phyloP scores from a whole-genome alignment of 83 land plant genomes.

The Thuja plicata region DNA sequence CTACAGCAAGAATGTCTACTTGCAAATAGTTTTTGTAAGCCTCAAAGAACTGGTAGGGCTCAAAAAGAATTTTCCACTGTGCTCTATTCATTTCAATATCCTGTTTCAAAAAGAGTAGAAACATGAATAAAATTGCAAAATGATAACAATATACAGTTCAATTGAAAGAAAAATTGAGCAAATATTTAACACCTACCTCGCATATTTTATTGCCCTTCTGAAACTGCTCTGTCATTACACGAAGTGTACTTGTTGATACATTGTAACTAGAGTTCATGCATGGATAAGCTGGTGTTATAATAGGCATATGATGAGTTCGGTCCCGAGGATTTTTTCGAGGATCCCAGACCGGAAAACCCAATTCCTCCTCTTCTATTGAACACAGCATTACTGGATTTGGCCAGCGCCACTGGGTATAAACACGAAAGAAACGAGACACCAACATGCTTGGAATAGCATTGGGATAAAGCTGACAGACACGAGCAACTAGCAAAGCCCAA shows the following conservation, averaged over 20 bases:
- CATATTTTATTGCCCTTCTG: conserved; percentile 68
- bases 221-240: conserved; percentile 93
- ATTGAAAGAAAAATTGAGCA: not conserved
- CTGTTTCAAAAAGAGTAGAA: conserved; percentile 27
- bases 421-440: conserved; percentile 85
- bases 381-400: conserved; percentile 97
- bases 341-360: conserved; percentile 96
- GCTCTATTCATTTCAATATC: conserved; percentile 64
- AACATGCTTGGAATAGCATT: conserved; percentile 92
- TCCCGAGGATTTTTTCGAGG: conserved; percentile 90
- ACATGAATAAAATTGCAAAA: not conserved
- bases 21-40: conserved; percentile 87
- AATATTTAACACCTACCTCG: conserved; percentile 44
- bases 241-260: conserved; percentile 89
- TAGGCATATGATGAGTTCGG: conserved; percentile 87
- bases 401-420: conserved; percentile 98
- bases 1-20: conserved; percentile 74
- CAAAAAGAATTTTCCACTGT: conserved; percentile 77
- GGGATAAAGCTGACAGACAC: conserved; percentile 90
- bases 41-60: conserved; percentile 84
- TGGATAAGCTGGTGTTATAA: conserved; percentile 98
- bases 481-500: conserved; percentile 93
- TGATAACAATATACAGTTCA: not conserved
- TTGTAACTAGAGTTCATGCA: conserved; percentile 99
- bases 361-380: conserved; percentile 72